phyloP scores from a whole-genome alignment of 208 protist species.

The Acanthamoeba castellanii region DNA sequence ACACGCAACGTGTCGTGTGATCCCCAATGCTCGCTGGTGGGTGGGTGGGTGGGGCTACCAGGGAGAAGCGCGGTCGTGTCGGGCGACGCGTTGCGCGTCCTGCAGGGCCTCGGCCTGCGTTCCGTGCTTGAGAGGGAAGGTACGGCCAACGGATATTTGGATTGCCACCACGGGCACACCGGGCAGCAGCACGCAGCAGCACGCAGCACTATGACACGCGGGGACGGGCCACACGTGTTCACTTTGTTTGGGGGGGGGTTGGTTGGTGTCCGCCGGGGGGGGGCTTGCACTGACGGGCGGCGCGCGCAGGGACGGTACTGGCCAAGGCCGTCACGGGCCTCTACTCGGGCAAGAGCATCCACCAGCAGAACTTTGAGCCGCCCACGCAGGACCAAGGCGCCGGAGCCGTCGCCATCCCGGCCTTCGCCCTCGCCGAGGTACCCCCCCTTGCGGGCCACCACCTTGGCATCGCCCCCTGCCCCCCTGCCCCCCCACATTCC shows the following conservation, averaged over 20 bases:
- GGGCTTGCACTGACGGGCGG: neutral
- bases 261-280: no score
- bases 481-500: no score
- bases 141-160: neutral
- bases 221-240: no score
- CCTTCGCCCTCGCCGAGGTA: constrained; percentile 16
- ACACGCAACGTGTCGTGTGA: no score
- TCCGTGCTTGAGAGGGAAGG: neutral
- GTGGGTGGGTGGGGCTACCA: neutral
- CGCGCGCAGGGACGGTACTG: neutral
- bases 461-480: neutral
- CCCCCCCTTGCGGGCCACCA: neutral
- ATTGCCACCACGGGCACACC: neutral
- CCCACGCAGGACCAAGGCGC: neutral
- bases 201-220: no score
- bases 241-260: no score
- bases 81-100: constrained; percentile 8
- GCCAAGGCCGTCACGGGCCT: neutral
- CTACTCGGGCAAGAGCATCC: neutral
- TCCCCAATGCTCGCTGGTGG: neutral
- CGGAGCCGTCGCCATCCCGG: neutral
- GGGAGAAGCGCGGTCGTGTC: neutral
- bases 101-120: neutral
- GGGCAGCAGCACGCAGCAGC: no score
- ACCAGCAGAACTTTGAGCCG: neutral